Conservation (phyloP, 805 yeast genomes). For the Metschnikowia amazonensis region DNA sequence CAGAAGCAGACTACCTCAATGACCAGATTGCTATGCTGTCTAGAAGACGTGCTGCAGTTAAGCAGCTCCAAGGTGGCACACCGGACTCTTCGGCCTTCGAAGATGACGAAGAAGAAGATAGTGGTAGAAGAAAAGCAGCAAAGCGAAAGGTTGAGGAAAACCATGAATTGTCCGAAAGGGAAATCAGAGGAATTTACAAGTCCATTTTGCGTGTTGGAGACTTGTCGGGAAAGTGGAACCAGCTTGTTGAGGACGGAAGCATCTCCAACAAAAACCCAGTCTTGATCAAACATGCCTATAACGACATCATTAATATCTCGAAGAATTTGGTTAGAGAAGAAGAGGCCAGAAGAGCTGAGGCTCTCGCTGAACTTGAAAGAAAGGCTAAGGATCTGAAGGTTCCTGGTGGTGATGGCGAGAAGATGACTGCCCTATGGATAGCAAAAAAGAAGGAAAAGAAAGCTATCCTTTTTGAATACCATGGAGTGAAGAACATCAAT, state of each 20-base stretch:
- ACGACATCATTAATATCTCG: conserved; percentile 65
- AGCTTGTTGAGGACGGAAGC: conserved; percentile 83
- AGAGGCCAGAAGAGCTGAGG: conserved; percentile 56
- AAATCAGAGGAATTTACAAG: conserved; percentile 79
- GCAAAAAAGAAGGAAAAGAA: conserved; percentile 78
- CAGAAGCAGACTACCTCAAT: conserved; percentile 81
- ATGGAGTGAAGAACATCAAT: conserved; percentile 82
- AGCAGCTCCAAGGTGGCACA: conserved; percentile 43
- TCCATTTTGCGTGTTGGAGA: conserved; percentile 82
- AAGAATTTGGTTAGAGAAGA: conserved; percentile 59
- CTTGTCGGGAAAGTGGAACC: conserved; percentile 72
- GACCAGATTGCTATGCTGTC: conserved; percentile 87
- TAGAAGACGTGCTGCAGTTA: conserved; percentile 72
- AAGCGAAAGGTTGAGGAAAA: conserved; percentile 35
- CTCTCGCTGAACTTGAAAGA: conserved; percentile 55
- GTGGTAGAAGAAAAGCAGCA: conserved; percentile 23
- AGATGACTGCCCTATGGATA: conserved; percentile 51
- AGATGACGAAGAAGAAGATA: conserved; percentile 33
- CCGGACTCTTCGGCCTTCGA: conserved; percentile 38
- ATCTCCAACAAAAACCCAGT: conserved; percentile 81
- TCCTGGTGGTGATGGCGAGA: conserved; percentile 36
- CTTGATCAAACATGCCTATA: conserved; percentile 66
- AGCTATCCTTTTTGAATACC: conserved; percentile 84
- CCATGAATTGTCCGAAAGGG: conserved; percentile 72
- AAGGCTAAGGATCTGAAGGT: conserved; percentile 54